Percentiles rank a stretch among this genome's conserved stretches.
These are phyloP conservation scores for Phytophthora pseudosyringae DNA, from an alignment of 352 stramenopile species.

Conservation along the genomic window DNA sequence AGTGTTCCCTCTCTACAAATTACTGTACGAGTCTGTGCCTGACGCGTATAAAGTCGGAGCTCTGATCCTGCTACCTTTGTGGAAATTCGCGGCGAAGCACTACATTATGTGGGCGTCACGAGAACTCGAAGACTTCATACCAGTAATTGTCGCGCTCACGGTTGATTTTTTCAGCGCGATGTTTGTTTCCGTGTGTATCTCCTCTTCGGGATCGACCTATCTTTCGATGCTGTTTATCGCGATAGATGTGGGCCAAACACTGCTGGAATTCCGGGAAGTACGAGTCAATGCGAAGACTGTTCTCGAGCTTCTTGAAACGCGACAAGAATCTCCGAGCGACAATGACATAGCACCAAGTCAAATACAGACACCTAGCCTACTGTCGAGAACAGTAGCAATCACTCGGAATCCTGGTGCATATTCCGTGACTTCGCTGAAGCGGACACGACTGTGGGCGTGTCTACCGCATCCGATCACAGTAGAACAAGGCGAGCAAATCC, in stretches of 20 bases:
- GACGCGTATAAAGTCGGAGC: conserved; percentile 1
- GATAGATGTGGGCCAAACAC: conserved; percentile 7
- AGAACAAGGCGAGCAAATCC: neutral
- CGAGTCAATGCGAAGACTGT: conserved; percentile 9
- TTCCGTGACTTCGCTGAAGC: neutral
- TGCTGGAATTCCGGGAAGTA: conserved; percentile 23
- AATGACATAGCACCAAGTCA: neutral
- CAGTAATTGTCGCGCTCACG: neutral
- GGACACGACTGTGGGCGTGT: conserved; percentile 7
- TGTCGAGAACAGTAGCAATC: neutral
- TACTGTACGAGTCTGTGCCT: neutral
- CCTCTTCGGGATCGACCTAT: conserved; percentile 12
- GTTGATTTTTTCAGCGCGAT: conserved; percentile 17
- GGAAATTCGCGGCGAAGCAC: conserved; percentile 15
- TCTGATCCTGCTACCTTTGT: conserved; percentile 6
- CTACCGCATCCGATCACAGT: conserved; percentile 8
- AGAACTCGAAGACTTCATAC: conserved; percentile 7
- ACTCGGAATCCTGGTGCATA: conserved; percentile 6
- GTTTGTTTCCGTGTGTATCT: conserved; percentile 30
- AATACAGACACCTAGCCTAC: neutral
- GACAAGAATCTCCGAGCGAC: neutral
- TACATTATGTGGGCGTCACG: neutral
- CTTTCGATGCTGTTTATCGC: conserved; percentile 19
- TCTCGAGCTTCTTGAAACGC: neutral
- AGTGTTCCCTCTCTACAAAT: neutral